phyloP scores from a whole-genome alignment of 2,329 filamentous ascomycete species.

The Cadophora gregata region DNA sequence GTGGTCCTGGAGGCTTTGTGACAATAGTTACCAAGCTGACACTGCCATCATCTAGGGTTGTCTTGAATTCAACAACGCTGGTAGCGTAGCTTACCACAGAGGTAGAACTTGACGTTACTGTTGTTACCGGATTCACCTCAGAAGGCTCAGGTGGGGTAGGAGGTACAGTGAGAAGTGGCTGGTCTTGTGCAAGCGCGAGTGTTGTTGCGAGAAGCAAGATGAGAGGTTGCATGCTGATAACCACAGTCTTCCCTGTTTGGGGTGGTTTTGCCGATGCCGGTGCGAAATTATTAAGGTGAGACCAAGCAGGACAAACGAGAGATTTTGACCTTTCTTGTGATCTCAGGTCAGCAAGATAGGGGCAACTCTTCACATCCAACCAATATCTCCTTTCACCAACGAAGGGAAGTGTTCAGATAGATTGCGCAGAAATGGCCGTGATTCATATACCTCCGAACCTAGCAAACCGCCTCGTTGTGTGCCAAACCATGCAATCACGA shows the following conservation, averaged over 20 bases:
- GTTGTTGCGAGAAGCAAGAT: neutral
- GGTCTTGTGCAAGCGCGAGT: neutral
- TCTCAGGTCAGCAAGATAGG: neutral
- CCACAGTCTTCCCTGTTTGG: neutral
- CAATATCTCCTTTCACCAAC: neutral
- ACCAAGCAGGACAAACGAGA: neutral
- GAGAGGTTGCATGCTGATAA: neutral
- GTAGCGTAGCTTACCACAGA: neutral
- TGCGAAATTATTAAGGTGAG: neutral
- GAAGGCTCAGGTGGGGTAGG: neutral
- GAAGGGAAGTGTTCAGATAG: neutral
- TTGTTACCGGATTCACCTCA: neutral
- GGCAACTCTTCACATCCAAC: neutral
- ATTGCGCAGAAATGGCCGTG: neutral
- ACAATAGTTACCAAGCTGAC: neutral
- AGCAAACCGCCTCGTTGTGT: neutral
- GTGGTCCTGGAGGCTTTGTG: neutral
- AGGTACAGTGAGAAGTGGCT: neutral
- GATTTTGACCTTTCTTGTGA: neutral
- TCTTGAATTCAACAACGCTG: neutral
- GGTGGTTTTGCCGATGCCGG: neutral
- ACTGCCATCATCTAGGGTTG: neutral
- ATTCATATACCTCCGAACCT: neutral
- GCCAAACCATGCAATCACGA: neutral
- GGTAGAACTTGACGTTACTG: neutral